A percentile compares a stretch with the other conserved stretches of the same genome.
These are phyloP conservation scores for Hygrophila difformis DNA, from an alignment of 257 asterid species.

Conservation along the genomic window DNA sequence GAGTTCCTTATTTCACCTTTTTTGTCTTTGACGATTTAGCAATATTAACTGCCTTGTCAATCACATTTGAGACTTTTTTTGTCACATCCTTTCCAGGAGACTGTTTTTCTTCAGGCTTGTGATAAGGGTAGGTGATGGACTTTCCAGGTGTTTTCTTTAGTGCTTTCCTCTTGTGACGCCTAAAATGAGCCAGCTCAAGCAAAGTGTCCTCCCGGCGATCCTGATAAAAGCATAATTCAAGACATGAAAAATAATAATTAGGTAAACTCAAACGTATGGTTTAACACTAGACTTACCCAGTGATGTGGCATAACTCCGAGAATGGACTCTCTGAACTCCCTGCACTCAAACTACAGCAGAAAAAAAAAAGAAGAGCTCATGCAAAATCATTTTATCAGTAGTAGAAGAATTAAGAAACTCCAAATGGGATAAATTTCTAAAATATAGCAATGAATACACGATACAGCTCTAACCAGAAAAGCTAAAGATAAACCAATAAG, in stretches of 20 bases:
- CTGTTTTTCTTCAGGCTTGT: constrained; percentile 88
- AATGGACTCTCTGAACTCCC: constrained; percentile 94
- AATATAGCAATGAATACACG: not conserved
- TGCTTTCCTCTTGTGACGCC: constrained; percentile 82
- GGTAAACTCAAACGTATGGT: constrained; percentile 11
- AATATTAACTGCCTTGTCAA: constrained; percentile 81
- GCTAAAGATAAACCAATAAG: not conserved
- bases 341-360: constrained; percentile 78
- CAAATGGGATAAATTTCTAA: too few species aligned
- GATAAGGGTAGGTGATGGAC: constrained; percentile 46
- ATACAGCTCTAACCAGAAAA: not conserved
- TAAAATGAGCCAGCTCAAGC: constrained; percentile 77
- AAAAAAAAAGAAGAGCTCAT: constrained; percentile 20
- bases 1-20: constrained; percentile 40
- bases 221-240: constrained; percentile 33
- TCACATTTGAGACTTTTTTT: constrained; percentile 76
- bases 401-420: not conserved
- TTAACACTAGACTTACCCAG: constrained; percentile 45
- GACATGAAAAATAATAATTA: constrained; percentile 17
- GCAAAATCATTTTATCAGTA: not conserved
- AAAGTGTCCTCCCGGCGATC: constrained; percentile 91
- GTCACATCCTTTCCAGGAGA: constrained; percentile 88
- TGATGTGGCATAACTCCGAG: constrained; percentile 96
- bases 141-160: constrained; percentile 77
- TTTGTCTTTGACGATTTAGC: constrained; percentile 83